Evolutionary conservation across 495 filamentous ascomycete genomes (phyloP), one percentile per base, ranked within the genome.

Genomic region (Hypomontagnella submonticulosa): DNA sequence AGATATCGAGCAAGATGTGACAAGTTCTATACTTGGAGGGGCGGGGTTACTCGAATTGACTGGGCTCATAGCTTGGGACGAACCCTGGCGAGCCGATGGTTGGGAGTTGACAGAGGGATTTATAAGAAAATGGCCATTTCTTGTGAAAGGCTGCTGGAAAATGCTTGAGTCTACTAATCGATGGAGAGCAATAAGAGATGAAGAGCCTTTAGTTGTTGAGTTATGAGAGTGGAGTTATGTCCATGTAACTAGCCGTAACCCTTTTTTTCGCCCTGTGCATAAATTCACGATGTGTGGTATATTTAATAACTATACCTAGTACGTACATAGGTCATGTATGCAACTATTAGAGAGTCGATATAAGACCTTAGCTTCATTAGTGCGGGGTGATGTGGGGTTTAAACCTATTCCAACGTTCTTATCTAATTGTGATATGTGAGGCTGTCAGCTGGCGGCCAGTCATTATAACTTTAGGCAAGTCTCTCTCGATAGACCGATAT

Each of bases 81-180:
- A 77, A 16, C 76, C 82, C 16, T 79, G 77, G 77, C 65, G 76
- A 36, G 43, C 71, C 0, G 59, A 44, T 0, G 75, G 74, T n/a
- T 84, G 81, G 81, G 82, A 83, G 59, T 57, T 80, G 0, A 79
- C 73, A 3, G 75, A 78, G 33, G 61, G 44, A 3, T 83, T 84
- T 43, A 41, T 71, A 37, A 56, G 34, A 16, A 80, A 76, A 57
- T 84, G 80, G 79, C 66, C 61, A 1, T 83, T 75, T 60, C 57
- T 81, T 19, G 40, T 84, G 2, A 68, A 62, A 18, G 79, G 74
- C 6, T 82, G 77, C 42, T 50, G 62, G 10, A 73, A 75, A 16
- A 44, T 83, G 19, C 58, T 82, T 13, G 38, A 63, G 41, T 72
- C 73, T 30, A 83, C 79, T 5, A 82, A 83, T 71, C 58, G 67